A percentile compares a stretch with the other conserved stretches of the same genome.
These are phyloP conservation scores for Eragrostis tef DNA, from an alignment of 202 grass and related monocot genomes.

Conservation along the genomic window DNA sequence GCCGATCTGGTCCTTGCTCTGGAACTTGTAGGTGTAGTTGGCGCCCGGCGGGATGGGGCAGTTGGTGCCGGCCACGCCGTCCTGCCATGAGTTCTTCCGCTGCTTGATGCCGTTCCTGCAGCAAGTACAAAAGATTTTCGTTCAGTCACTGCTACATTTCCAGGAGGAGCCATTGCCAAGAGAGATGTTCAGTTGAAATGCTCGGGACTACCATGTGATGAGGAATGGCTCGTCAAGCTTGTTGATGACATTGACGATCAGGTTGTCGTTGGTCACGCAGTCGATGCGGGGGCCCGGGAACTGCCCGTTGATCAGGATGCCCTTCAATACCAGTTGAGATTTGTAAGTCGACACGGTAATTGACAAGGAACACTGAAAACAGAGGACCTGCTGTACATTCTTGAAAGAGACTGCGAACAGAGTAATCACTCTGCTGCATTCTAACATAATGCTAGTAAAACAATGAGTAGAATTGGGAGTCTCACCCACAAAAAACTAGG, in stretches of 20 bases:
- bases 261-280: slow-evolving; percentile 97
- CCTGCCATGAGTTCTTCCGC: slow-evolving; percentile 99
- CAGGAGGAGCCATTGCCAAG: neutral
- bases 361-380: neutral
- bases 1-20: slow-evolving; percentile 89
- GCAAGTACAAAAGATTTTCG: neutral
- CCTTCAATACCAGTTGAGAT: slow-evolving; percentile 39
- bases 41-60: slow-evolving; percentile 68
- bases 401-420: no score
- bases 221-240: slow-evolving; percentile 88
- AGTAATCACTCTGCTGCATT: no score
- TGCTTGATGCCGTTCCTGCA: slow-evolving; percentile 92
- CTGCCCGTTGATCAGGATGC: slow-evolving; percentile 92
- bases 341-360: neutral
- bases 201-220: slow-evolving; percentile 61
- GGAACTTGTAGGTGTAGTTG: slow-evolving; percentile 98
- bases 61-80: slow-evolving; percentile 89
- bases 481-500: no score
- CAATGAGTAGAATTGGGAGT: no score
- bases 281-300: slow-evolving; percentile 87
- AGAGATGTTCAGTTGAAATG: neutral
- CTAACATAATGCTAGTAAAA: no score
- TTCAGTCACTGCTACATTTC: neutral
- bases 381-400: neutral
- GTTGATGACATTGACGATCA: slow-evolving; percentile 79